Base-by-base conservation (phyloP, 2,329 filamentous ascomycete genomes). In the Dothidotthia symphoricarpi region DNA sequence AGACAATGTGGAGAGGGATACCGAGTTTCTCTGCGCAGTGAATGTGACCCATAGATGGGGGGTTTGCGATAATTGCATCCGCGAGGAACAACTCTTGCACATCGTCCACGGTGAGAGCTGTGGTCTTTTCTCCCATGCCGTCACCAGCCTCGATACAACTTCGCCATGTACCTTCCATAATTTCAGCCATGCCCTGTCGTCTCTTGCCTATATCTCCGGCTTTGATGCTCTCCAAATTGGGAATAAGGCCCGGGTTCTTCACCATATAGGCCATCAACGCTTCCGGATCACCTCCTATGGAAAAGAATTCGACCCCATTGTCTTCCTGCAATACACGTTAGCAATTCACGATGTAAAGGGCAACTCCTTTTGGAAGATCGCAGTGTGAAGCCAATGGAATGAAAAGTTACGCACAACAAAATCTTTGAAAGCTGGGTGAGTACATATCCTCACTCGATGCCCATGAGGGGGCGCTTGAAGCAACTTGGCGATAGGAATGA, bases 1-100 rank as follows among this genome's bases (percentile, higher is more conserved):
- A 95, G 82, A 94, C 91, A 56, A 95, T 77, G 55, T 88, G 85
- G 9, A 87, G 57, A 0, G 85, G 85, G 24, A 88, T 80, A 0
- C 83, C 84, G 47, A 88, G 65, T 62, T 83, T 84, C 66, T 88
- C 82, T 0, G 85, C 85, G 45, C 83, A 77, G 53, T 88, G 85
- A 1, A 88, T 75, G 19, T 58, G 55, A 4, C 53, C 55, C 50
- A 57, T 55, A 3, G 47, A 51, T 3, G 53, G 53, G 3, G 53
- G 53, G 11, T 58, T 58, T 1, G 55, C 55, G 24, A 57, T 58
- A 31, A 57, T 58, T 6, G 32, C 42, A 22, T 88, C 87, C 0
- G 88, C 88, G 28, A 94, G 81, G 59, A 95, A 95, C 1, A 86
- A 84, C 7, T 44, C 39, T 19, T 48, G 36, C 1, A 45, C 11